Percentiles rank a stretch among this genome's conserved stretches.
Conservation (phyloP, 1,284 basidiomycete species). For the Ustilago shanxiensis region DNA sequence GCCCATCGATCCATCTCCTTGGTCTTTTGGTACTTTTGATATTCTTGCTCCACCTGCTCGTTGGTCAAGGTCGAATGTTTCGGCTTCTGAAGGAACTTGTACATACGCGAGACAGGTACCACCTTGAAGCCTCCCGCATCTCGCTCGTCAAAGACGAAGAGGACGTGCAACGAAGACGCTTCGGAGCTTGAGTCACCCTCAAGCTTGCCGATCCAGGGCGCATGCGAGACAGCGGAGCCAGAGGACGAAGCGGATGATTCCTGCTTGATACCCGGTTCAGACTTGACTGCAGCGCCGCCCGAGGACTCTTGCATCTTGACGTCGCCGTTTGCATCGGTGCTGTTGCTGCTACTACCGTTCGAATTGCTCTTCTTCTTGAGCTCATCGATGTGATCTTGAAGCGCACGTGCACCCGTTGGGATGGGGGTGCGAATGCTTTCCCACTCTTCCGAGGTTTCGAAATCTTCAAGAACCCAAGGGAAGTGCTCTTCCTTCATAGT, state of each 20-base stretch:
- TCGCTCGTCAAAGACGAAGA: constrained; percentile 68
- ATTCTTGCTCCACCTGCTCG: constrained; percentile 61
- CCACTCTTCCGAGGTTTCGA: constrained; percentile 67
- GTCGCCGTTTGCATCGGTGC: constrained; percentile 33
- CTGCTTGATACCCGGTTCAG: constrained; percentile 33
- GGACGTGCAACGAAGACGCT: constrained; percentile 64
- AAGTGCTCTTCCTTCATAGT: constrained; percentile 67
- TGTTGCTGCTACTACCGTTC: neutral
- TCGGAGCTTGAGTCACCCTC: constrained; percentile 65
- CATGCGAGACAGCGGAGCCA: constrained; percentile 46
- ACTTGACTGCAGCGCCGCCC: constrained; percentile 33
- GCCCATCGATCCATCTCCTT: constrained; percentile 57
- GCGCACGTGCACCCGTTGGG: constrained; percentile 56
- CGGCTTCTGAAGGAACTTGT: constrained; percentile 68
- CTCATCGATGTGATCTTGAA: constrained; percentile 50
- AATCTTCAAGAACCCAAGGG: constrained; percentile 69
- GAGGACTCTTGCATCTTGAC: constrained; percentile 27
- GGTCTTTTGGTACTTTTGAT: constrained; percentile 55
- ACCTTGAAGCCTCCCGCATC: constrained; percentile 67
- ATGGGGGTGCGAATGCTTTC: constrained; percentile 59
- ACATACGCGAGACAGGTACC: constrained; percentile 65
- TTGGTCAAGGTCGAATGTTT: constrained; percentile 57
- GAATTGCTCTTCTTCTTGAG: constrained; percentile 32
- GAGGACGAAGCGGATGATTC: constrained; percentile 24
- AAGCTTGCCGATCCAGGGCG: constrained; percentile 69